These are phyloP conservation scores for Datura wrightii DNA, from an alignment of 257 asterid genomes.

Conservation along the genomic window DNA sequence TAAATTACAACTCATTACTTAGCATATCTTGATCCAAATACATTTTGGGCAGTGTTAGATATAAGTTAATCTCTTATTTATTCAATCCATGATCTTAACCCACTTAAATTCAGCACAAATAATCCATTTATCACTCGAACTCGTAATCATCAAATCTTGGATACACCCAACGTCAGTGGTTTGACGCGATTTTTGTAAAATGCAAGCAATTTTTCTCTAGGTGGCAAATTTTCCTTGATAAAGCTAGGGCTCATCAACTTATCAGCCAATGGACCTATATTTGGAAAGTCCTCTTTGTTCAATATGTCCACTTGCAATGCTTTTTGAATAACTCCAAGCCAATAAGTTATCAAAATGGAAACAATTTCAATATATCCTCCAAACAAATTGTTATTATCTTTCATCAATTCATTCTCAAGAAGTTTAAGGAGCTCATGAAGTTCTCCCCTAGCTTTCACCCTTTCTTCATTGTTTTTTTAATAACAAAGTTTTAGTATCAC, in stretches of 20 bases:
- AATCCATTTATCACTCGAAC: no score
- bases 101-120: no score
- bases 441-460: slow-evolving; percentile 24
- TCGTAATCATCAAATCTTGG: no score
- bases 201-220: slow-evolving; percentile 23
- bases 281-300: slow-evolving; percentile 30
- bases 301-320: slow-evolving; percentile 7
- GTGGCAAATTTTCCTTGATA: slow-evolving; percentile 18
- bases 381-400: slow-evolving; percentile 15
- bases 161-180: background rate
- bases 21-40: no score
- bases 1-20: no score
- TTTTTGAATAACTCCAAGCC: slow-evolving; percentile 27
- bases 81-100: no score
- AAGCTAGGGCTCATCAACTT: background rate
- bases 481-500: background rate
- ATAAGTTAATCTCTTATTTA: no score
- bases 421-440: slow-evolving; percentile 23
- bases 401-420: slow-evolving; percentile 28
- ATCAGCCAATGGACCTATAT: slow-evolving; percentile 13
- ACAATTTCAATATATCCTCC: slow-evolving; percentile 27
- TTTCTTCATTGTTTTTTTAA: background rate
- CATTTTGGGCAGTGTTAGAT: no score
- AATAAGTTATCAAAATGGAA: slow-evolving; percentile 26
- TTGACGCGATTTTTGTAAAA: background rate